Evolutionary conservation across 331 rosid species (phyloP).

Genomic region (Phaseolus coccineus): DNA sequence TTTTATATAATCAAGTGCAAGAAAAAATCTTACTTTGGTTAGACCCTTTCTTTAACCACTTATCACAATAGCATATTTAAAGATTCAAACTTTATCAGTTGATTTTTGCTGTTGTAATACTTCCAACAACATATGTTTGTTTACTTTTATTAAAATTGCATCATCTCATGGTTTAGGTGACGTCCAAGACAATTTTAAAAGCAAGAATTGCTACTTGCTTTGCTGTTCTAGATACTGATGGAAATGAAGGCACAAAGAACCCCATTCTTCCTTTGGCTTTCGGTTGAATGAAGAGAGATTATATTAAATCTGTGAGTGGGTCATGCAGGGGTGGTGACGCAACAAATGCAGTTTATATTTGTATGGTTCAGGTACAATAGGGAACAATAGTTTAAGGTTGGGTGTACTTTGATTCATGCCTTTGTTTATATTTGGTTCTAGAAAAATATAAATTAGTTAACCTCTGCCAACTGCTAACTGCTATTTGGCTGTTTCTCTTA

Average conservation of each 20-base stretch:
- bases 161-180: conserved; percentile 50
- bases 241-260: not conserved
- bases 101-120: not conserved
- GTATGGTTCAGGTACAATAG: conserved; percentile 42
- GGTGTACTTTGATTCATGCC: conserved; percentile 13
- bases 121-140: not conserved
- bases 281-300: conserved; percentile 30
- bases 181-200: conserved; percentile 37
- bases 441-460: conserved; percentile 19
- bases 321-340: conserved; percentile 43
- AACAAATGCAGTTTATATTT: conserved; percentile 32
- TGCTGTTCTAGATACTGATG: not conserved
- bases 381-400: conserved; percentile 18
- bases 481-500: conserved; percentile 35
- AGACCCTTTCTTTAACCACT: not conserved
- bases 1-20: not conserved
- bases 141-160: conserved; percentile 36
- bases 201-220: conserved; percentile 3
- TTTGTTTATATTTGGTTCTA: conserved; percentile 1
- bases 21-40: too few relatives aligned
- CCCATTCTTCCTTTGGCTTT: conserved; percentile 12
- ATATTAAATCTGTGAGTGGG: conserved; percentile 27
- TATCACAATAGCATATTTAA: not conserved
- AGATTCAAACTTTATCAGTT: not conserved
- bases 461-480: conserved; percentile 35